Evolutionary conservation across 345 rosid genomes (phyloP).

Genomic region (Eucalyptus erythrocorys): DNA sequence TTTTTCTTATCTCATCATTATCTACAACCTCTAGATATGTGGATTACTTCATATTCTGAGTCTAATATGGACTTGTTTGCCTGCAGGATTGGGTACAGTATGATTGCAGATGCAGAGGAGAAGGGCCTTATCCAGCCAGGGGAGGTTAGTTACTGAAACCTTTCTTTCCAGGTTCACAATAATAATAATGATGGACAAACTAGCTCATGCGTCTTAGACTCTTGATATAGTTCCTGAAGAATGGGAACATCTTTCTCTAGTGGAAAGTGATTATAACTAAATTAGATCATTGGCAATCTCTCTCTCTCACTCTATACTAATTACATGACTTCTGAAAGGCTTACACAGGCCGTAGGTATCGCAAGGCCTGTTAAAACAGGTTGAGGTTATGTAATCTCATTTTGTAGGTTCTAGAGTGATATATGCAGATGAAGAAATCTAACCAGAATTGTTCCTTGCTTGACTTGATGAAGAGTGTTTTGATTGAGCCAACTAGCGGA

Average conservation of each 20-base stretch:
- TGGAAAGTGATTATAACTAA: background rate
- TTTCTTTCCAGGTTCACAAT: background rate
- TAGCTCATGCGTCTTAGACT: background rate
- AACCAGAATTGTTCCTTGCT: background rate
- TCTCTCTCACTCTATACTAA: background rate
- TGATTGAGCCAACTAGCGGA: slow-evolving; percentile 70
- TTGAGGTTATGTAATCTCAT: background rate
- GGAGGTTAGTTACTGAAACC: slow-evolving; percentile 34
- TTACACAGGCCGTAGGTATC: background rate
- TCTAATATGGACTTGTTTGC: background rate
- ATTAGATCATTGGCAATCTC: background rate
- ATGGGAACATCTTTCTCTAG: background rate
- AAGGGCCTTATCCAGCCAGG: slow-evolving; percentile 53
- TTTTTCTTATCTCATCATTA: background rate
- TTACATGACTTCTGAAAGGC: background rate
- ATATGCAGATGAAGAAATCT: background rate
- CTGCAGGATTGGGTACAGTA: slow-evolving; percentile 63
- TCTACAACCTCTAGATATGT: background rate
- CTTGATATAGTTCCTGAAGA: background rate
- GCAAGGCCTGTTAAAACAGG: background rate
- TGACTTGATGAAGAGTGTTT: slow-evolving; percentile 36
- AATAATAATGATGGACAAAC: background rate
- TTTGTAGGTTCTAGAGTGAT: background rate
- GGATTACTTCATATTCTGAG: background rate
- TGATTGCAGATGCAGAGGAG: slow-evolving; percentile 75